phyloP scores from a whole-genome alignment of 1,139 yeast genomes.

The Sugiyamaella xylanicola region DNA sequence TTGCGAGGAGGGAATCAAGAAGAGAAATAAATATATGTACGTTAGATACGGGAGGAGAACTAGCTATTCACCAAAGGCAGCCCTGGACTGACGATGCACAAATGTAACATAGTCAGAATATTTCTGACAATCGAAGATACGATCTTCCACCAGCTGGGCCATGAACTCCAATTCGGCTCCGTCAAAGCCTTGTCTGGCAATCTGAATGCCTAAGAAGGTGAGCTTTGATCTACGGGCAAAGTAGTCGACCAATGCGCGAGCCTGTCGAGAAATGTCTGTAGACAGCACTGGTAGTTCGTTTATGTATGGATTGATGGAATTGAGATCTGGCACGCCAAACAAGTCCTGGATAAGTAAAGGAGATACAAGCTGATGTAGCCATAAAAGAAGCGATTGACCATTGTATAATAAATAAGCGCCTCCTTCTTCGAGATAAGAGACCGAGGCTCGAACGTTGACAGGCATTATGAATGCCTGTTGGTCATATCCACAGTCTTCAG shows the following conservation, averaged over 20 bases:
- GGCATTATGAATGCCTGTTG: slow-evolving; percentile 51
- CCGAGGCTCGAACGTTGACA: slow-evolving; percentile 52
- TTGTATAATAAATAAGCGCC: slow-evolving; percentile 81
- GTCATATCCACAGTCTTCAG: slow-evolving; percentile 49
- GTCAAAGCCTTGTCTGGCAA: slow-evolving; percentile 69
- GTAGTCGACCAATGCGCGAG: slow-evolving; percentile 59
- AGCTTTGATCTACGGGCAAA: slow-evolving; percentile 52
- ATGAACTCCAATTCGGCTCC: slow-evolving; percentile 60
- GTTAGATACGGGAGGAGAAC: background rate
- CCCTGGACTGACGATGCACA: slow-evolving; percentile 40
- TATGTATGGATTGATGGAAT: slow-evolving; percentile 49
- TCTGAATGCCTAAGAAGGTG: slow-evolving; percentile 52
- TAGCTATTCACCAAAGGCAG: slow-evolving; percentile 3
- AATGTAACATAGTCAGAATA: slow-evolving; percentile 39
- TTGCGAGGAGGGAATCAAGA: no score
- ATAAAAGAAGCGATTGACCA: slow-evolving; percentile 62
- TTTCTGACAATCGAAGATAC: slow-evolving; percentile 44
- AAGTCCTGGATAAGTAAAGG: slow-evolving; percentile 70
- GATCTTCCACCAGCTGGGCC: slow-evolving; percentile 74
- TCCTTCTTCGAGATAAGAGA: slow-evolving; percentile 55
- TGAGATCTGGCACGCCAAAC: slow-evolving; percentile 64
- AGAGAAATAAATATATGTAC: slow-evolving; percentile 3
- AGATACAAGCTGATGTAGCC: slow-evolving; percentile 74
- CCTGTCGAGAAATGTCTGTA: slow-evolving; percentile 69
- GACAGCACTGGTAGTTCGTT: slow-evolving; percentile 71